These are phyloP conservation scores for Syzygium jambos DNA, from an alignment of 345 rosid species.

Conservation along the genomic window DNA sequence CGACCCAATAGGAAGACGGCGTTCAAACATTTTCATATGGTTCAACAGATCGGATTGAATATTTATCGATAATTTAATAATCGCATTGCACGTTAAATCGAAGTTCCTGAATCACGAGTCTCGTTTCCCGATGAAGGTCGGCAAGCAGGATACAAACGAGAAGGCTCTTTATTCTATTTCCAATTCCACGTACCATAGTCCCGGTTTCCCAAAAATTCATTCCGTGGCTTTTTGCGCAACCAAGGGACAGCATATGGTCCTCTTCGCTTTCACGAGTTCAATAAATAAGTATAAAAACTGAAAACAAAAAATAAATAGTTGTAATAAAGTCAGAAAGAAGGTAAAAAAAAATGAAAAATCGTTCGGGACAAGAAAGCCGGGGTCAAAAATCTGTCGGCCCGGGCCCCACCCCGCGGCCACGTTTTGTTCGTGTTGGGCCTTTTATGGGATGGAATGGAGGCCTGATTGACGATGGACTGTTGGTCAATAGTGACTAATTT, in stretches of 20 bases:
- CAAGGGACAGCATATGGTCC: neutral
- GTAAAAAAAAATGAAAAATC: neutral
- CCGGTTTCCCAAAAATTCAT: neutral
- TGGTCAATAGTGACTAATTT: neutral
- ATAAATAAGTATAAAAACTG: neutral
- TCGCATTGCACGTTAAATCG: neutral
- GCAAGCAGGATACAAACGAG: neutral
- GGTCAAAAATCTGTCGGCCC: neutral
- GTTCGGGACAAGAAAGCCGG: neutral
- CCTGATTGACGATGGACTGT: neutral
- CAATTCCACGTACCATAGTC: neutral
- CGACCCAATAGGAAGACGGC: neutral
- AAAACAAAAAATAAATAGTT: neutral
- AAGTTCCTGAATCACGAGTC: too few species aligned
- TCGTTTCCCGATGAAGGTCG: neutral
- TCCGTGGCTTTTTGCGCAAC: neutral
- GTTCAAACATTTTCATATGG: neutral
- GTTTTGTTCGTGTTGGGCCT: neutral
- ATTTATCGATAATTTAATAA: too few species aligned
- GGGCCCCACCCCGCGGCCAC: neutral
- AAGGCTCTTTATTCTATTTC: neutral
- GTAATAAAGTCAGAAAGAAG: neutral
- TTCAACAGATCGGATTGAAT: neutral
- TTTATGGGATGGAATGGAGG: neutral
- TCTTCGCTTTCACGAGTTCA: neutral